Conservation (phyloP, 768 basidiomycete genomes). For the Multifurca ochricompacta region DNA sequence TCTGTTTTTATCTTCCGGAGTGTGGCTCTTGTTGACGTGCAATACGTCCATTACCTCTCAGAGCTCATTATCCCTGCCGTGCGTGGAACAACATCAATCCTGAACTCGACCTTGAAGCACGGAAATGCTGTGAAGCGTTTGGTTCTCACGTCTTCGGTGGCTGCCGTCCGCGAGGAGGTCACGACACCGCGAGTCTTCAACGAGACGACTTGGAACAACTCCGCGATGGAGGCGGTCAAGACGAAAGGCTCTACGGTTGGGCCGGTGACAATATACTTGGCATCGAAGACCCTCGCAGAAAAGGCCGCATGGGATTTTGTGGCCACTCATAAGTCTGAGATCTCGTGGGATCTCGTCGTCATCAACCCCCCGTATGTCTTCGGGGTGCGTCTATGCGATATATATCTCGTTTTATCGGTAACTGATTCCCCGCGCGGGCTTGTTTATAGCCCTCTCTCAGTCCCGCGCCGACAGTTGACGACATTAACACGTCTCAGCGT, state of each 20-base stretch:
- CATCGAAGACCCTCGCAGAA: constrained; percentile 57
- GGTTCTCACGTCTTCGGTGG: constrained; percentile 53
- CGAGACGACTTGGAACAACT: constrained; percentile 44
- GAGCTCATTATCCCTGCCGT: constrained; percentile 67
- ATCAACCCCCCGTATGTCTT: constrained; percentile 43
- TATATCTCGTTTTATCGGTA: background rate
- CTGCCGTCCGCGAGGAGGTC: constrained; percentile 34
- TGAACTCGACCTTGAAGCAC: constrained; percentile 50
- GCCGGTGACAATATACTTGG: constrained; percentile 40
- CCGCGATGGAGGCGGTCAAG: constrained; percentile 36
- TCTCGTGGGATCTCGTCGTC: constrained; percentile 45
- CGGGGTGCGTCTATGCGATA: background rate
- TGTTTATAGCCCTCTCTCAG: constrained; percentile 26
- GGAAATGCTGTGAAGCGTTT: constrained; percentile 52
- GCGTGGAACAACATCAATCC: constrained; percentile 55
- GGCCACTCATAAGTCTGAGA: constrained; percentile 34
- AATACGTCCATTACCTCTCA: constrained; percentile 24
- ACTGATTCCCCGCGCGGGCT: background rate
- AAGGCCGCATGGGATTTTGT: constrained; percentile 46
- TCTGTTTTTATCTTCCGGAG: background rate
- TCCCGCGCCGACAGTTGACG: constrained; percentile 8
- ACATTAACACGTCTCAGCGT: constrained; percentile 14
- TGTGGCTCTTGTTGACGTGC: background rate
- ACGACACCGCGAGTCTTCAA: constrained; percentile 19
- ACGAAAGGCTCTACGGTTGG: constrained; percentile 41